phyloP scores from a whole-genome alignment of 441 rosid genomes.

The Melastoma candidum region DNA sequence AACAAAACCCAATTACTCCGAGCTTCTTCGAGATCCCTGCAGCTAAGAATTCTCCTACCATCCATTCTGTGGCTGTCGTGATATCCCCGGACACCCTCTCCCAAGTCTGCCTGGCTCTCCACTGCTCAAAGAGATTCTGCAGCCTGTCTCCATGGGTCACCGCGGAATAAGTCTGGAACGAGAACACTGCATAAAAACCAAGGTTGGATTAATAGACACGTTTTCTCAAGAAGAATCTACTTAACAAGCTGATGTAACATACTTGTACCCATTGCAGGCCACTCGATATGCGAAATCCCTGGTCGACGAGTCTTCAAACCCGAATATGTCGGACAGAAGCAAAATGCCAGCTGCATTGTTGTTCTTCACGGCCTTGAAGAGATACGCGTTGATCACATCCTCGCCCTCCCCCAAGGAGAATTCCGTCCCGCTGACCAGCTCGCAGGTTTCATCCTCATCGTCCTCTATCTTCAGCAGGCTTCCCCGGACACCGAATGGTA shows the following conservation, averaged over 20 bases:
- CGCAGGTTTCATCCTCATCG: constrained; percentile 65
- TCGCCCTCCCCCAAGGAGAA: constrained; percentile 43
- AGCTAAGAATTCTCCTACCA: constrained; percentile 63
- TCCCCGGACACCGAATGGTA: constrained; percentile 9
- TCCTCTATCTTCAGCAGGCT: constrained; percentile 34
- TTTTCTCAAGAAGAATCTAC: not conserved
- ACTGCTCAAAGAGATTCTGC: constrained; percentile 29
- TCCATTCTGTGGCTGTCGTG: constrained; percentile 44
- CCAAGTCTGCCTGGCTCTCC: constrained; percentile 44
- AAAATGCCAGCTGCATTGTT: constrained; percentile 63
- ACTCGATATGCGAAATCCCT: constrained; percentile 80
- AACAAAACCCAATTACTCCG: constrained; percentile 73
- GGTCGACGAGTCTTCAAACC: constrained; percentile 65
- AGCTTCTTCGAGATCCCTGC: constrained; percentile 79
- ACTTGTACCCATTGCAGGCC: constrained; percentile 89
- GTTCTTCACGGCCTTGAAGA: constrained; percentile 66
- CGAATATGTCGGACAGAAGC: constrained; percentile 64
- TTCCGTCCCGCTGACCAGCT: constrained; percentile 57
- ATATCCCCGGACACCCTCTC: constrained; percentile 44
- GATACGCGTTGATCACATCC: constrained; percentile 45
- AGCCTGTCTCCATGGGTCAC: constrained; percentile 65
- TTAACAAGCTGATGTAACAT: constrained; percentile 17
- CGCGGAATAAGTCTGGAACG: constrained; percentile 77
- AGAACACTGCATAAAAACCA: constrained; percentile 45
- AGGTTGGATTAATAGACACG: not conserved